Percentiles rank a stretch among this genome's conserved stretches.
phyloP scores from a whole-genome alignment of 495 filamentous ascomycete genomes.

The Xylaria acuta region DNA sequence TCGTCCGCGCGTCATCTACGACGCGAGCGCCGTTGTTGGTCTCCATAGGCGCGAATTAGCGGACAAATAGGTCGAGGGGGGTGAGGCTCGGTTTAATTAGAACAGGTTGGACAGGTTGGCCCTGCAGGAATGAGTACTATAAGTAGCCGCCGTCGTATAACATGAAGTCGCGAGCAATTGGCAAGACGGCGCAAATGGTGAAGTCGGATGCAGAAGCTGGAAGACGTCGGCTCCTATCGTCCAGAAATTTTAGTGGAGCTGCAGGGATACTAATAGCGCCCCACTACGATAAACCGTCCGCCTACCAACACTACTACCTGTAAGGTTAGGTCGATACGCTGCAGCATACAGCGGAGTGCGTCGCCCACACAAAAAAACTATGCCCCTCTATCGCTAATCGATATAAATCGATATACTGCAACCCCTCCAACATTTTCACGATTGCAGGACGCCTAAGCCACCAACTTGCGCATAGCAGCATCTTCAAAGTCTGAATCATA shows the following conservation, averaged over 20 bases:
- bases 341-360: constrained; percentile 1
- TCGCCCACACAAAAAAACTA: constrained; percentile 26
- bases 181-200: constrained; percentile 18
- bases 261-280: constrained; percentile 12
- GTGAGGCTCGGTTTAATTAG: neutral
- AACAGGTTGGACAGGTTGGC: neutral
- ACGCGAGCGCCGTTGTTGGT: constrained; percentile 54
- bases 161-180: constrained; percentile 11
- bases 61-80: neutral
- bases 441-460: too few relatives aligned
- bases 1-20: constrained; percentile 50
- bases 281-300: constrained; percentile 18
- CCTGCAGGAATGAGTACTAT: neutral
- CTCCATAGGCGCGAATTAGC: constrained; percentile 30
- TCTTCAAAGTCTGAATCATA: neutral
- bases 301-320: neutral
- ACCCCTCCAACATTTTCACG: constrained; percentile 30
- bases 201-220: neutral
- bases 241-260: constrained; percentile 30
- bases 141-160: neutral
- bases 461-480: neutral
- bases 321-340: neutral
- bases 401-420: constrained; percentile 23
- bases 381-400: constrained; percentile 34
- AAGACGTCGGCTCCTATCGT: constrained; percentile 26